Base-by-base conservation (phyloP, 1,139 yeast species). In the Pichia sp. region DNA sequence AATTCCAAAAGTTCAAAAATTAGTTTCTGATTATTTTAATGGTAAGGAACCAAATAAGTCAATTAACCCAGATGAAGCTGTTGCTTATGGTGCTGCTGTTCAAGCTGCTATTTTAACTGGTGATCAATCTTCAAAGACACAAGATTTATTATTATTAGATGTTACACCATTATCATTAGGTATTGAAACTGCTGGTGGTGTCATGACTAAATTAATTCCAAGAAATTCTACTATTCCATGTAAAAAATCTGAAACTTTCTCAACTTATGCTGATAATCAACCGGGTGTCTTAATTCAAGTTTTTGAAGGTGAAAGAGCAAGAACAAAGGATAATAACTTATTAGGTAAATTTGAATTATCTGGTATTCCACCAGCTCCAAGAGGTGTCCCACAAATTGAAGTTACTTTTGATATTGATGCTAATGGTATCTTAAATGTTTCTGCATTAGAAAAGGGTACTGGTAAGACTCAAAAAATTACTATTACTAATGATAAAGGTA, bases 261-360 rank as follows among this genome's bases (percentile, higher is more conserved):
- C 97, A 75, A 89, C 97, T 67, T 95, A 86, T 69, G 96, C 87
- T 70, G 97, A 89, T 84, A 89, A 88, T 83, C 97, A 89, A 80
- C 89, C 97, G 73, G 87, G 96, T 67, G 97, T 89, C 64, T 92
- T 86, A 73, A 88, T 89, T 95, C 97, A 96, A 76, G 97, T 89
- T 59, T 89, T 87, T 87, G 96, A 89, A 79, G 97, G 97, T 83
- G 97, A 89, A 80, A 95, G 97, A 81, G 95, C 89, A 70, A 90
- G 89, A 94, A 88, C 96, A 79, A 74, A 86, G 66, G 97, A 89
- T 78, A 89, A 89, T 92, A 88, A 96, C 72, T 83, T 89, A 70
- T 86, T 89, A 73, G 97, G 97, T 82, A 96, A 89, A 78, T 89
- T 89, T 74, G 97, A 89, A 83, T 86, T 89, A 74, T 86, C 86